Evolutionary conservation across 192 early-diverging fungal genomes (phyloP), one percentile per base, ranked within the genome.

Genomic region (Coemansia sp.): DNA sequence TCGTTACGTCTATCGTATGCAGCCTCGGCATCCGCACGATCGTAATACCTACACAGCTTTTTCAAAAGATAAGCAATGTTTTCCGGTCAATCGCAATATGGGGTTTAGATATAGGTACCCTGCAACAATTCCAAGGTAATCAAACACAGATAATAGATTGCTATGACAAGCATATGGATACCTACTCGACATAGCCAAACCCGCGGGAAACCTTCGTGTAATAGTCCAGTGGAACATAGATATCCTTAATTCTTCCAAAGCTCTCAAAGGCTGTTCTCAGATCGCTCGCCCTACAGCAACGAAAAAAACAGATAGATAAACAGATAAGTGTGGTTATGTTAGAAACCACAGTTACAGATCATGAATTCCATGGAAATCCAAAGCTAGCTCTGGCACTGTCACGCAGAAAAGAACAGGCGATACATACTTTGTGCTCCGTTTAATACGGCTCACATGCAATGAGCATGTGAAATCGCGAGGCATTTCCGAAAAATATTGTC

Each of bases 171-270:
- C 12, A 26, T 9, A 0, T 26, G 16, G 42, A 42, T 26, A 75
- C 75, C 72, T 83, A 83, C 81, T 83, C 81, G 21, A 83, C 76
- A 65, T 83, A 83, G 23, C 81, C 81, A 47, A 83, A 83, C 0
- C 76, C 81, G 39, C 81, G 81, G 58, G 76, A 78, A 45, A 74
- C 81, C 65, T 78, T 78, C 54, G 81, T 70, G 69, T 78, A 74
- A 54, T 71, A 83, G 49, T 77, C 75, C 52, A 77, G 59, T 32
- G 81, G 81, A 49, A 83, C 62, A 42, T 83, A 83, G 56, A 83
- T 69, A 18, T 77, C 81, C 62, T 83, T 82, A 47, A 82, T 76
- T 64, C 65, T 73, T 52, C 79, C 79, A 61, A 66, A 82, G 67
- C 67, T 65, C 43, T 76, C 74, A 61, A 83, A 83, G 10, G 70